Base-by-base conservation (phyloP, 2,329 filamentous ascomycete genomes). In the Hypoxylon sp. region DNA sequence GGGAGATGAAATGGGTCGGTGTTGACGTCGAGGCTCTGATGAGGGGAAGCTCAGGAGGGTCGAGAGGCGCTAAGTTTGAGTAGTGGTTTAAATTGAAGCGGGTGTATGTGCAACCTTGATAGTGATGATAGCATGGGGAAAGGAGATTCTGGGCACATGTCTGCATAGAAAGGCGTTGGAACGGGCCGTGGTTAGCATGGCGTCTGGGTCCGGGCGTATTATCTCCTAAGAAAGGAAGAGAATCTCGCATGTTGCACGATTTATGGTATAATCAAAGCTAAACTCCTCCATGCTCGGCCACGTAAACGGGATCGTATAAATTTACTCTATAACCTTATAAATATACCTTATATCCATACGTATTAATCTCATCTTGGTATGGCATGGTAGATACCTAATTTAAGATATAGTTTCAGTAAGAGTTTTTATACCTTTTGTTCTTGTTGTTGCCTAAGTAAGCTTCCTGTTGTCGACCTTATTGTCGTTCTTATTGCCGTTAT, bases 1-100 rank as follows among this genome's bases (percentile, higher is more conserved):
- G 79, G 53, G 76, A 79, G 51, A 77, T 81, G 71, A 79, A 79
- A 64, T 86, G 84, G 85, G 80, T 83, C 3, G 82, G 79, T 13
- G 81, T 85, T 17, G 81, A 85, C 68, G 78, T 82, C 25, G 77
- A 81, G 17, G 80, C 82, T 54, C 82, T 85, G 79, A 82, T 84
- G 77, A 77, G 75, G 55, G 74, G 68, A n/a, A 74, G 72, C 46
- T 60, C 63, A 2, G 69, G 72, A 11, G 72, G 72, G 8, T 68
- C 68, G 6, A 66, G 70, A 30, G 55, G 25, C 14, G 46, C 60
- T 17, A 64, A 68, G 44, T 66, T 63, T 25, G 69, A 72, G 27
- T 57, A 68, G 17, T 51, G 44, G 17, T 10, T 31, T 22, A 27
- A 33, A 44, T 17, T 8, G 17, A 7, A 44, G 7, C 1, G 7